Base-by-base conservation (phyloP, 179 eudicot genomes). In the Nepenthes alata region DNA sequence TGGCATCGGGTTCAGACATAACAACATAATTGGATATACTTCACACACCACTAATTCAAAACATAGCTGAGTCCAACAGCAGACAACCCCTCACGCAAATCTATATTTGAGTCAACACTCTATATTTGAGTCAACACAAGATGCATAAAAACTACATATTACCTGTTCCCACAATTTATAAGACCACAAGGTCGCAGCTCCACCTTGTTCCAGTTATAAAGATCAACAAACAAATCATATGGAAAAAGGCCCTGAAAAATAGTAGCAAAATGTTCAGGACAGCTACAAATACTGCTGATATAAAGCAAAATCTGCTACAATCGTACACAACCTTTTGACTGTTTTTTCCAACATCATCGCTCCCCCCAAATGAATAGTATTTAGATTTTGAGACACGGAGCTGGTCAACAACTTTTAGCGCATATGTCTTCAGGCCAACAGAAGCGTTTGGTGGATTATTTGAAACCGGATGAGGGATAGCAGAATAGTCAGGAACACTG, bases 81-180 rank as follows among this genome's bases (percentile, higher is more conserved):
- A 25, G 25, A 25, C 25, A 25, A 25, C 25, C 25, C 1, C 25
- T 25, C 25, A 25, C 0, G 25, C 25, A 52, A 52, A 52, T 5
- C 14, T 52, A 5, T 11, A 52, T 5, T 12, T 15, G 25, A 51
- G 35, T 36, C 44, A 49, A 55, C 11, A 35, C 57, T 5, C 14
- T 52, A 5, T 11, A 52, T 5, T 12, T 15, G 25, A 51, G 35
- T 36, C 44, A 49, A 55, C 11, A 35, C 57, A 45, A 11, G 13
- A 5, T 54, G 45, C 8, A 7, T 41, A 41, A 41, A 7, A 41
- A 41, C 45, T 7, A 41, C 8, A 7, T 4, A 41, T 41, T 74
- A 88, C 97, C 96, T 91, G 78, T 91, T 88, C 62, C 96, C 97
- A 72, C 90, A 82, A 75, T 91, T 91, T 55, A 72, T 63, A 36